Percentiles rank a stretch among this genome's conserved stretches.
Evolutionary conservation across 1,139 yeast genomes (phyloP).

Genomic region (Cylindricascospora bacillispora): DNA sequence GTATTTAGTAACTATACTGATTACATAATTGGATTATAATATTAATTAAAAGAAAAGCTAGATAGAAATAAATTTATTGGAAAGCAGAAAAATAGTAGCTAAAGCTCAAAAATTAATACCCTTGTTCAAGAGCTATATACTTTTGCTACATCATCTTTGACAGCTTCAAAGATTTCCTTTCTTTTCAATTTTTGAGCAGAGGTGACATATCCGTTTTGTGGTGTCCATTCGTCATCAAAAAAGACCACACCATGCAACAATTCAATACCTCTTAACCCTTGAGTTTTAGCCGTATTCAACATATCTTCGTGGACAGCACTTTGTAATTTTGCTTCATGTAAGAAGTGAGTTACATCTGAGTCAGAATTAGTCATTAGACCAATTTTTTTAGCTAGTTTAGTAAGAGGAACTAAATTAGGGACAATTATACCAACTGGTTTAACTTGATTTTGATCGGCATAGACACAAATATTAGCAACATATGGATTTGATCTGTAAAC

Average conservation of each 20-base stretch:
- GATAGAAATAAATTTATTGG: no score
- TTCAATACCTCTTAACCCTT: conserved; percentile 81
- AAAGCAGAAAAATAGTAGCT: no score
- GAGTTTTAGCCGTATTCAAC: conserved; percentile 60
- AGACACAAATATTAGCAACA: conserved; percentile 76
- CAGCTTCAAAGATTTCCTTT: conserved; percentile 67
- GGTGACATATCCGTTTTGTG: conserved; percentile 86
- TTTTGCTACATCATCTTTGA: conserved; percentile 44
- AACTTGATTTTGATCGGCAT: conserved; percentile 76
- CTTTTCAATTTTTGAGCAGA: conserved; percentile 95
- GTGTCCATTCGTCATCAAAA: conserved; percentile 92
- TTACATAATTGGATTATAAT: no score
- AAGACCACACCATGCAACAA: conserved; percentile 66
- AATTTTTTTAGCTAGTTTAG: conserved; percentile 43
- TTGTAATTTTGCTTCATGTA: conserved; percentile 45
- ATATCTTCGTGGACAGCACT: conserved; percentile 47
- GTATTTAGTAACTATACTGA: no score
- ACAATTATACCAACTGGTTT: conserved; percentile 88
- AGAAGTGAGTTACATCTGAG: conserved; percentile 39
- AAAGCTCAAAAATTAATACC: no score
- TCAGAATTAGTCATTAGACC: conserved; percentile 35
- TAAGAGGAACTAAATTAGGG: conserved; percentile 61
- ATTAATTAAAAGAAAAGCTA: no score
- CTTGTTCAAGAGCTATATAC: no score
- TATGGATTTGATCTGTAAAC: conserved; percentile 69